A percentile compares a stretch with the other conserved stretches of the same genome.
Conservation (phyloP, 2,329 filamentous ascomycete genomes). For the Verticillium klebahnii region DNA sequence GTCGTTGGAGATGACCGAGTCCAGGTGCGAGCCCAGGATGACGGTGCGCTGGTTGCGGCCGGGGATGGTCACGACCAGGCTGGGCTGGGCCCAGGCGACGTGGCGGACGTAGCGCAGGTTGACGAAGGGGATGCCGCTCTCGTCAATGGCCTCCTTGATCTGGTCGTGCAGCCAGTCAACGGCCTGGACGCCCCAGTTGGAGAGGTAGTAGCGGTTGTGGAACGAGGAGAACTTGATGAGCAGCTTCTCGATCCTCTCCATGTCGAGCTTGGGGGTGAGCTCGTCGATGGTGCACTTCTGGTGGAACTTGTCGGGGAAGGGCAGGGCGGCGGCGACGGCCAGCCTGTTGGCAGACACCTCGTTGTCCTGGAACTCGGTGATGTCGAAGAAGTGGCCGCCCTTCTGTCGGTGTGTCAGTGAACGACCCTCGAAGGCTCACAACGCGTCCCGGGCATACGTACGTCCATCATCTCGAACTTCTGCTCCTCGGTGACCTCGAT, state of each 20-base stretch:
- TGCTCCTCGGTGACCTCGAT: slow-evolving; percentile 19
- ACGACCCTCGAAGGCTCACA: background rate
- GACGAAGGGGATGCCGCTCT: slow-evolving; percentile 56
- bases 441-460: slow-evolving; percentile 1
- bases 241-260: slow-evolving; percentile 5
- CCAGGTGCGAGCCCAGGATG: slow-evolving; percentile 74
- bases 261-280: slow-evolving; percentile 8
- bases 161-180: slow-evolving; percentile 69
- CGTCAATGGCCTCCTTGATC: slow-evolving; percentile 56
- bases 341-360: slow-evolving; percentile 4
- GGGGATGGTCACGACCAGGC: slow-evolving; percentile 76
- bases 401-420: slow-evolving; percentile 5
- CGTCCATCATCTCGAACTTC: slow-evolving; percentile 19
- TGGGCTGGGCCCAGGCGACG: slow-evolving; percentile 65
- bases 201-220: slow-evolving; percentile 65
- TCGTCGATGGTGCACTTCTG: slow-evolving; percentile 14
- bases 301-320: slow-evolving; percentile 14
- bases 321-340: slow-evolving; percentile 8
- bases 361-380: slow-evolving; percentile 16
- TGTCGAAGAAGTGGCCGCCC: slow-evolving; percentile 19
- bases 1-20: slow-evolving; percentile 73
- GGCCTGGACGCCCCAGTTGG: slow-evolving; percentile 62
- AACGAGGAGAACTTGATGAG: slow-evolving; percentile 57
- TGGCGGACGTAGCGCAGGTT: slow-evolving; percentile 63
- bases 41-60: slow-evolving; percentile 65